A percentile compares a stretch with the other conserved stretches of the same genome.
phyloP scores from a whole-genome alignment of 805 yeast species.

The Yarrowia sp. region DNA sequence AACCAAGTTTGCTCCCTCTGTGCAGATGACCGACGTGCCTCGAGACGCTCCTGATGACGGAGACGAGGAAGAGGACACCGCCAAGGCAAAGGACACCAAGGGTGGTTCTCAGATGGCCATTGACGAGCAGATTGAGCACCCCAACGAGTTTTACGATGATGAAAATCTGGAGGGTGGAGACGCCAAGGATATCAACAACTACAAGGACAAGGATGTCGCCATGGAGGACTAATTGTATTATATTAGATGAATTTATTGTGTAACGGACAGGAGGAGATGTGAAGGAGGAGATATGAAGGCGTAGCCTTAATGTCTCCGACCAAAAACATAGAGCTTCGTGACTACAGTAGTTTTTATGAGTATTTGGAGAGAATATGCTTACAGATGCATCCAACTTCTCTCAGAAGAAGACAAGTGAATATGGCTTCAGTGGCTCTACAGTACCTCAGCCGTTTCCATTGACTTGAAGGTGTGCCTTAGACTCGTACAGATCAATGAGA shows the following conservation, averaged over 20 bases:
- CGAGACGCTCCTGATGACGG: slow-evolving; percentile 82
- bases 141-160: slow-evolving; percentile 78
- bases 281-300: too few relatives aligned
- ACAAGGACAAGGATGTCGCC: slow-evolving; percentile 39
- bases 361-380: too few relatives aligned
- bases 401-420: too few relatives aligned
- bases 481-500: too few relatives aligned
- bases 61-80: slow-evolving; percentile 84
- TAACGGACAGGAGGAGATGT: too few relatives aligned
- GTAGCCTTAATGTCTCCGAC: too few relatives aligned
- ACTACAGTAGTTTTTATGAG: too few relatives aligned
- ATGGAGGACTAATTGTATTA: slow-evolving; percentile 35
- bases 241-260: slow-evolving; percentile 22
- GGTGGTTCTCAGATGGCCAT: slow-evolving; percentile 90
- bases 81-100: slow-evolving; percentile 80
- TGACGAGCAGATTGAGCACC: slow-evolving; percentile 73
- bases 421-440: too few relatives aligned
- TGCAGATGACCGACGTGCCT: slow-evolving; percentile 89
- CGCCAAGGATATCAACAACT: slow-evolving; percentile 41
- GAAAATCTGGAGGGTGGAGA: slow-evolving; percentile 57
- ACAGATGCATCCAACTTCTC: too few relatives aligned
- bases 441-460: too few relatives aligned
- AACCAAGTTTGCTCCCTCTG: slow-evolving; percentile 97
- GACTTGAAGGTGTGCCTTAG: too few relatives aligned
- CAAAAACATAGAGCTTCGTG: too few relatives aligned